Conservation (phyloP, 768 basidiomycete species). For the Russula earlei region DNA sequence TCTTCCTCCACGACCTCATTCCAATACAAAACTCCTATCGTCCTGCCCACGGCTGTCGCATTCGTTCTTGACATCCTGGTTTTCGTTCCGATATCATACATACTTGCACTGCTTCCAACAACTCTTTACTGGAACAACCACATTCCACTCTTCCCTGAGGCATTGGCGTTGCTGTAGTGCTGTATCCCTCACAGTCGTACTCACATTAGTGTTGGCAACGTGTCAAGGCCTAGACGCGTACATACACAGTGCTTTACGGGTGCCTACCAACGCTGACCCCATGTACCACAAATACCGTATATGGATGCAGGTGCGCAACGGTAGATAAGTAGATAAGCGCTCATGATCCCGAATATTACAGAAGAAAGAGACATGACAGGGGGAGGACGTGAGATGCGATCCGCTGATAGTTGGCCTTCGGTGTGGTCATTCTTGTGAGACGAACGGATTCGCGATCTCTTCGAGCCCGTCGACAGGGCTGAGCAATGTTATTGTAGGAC, state of each 20-base stretch:
- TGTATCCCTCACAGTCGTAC: neutral
- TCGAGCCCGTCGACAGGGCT: constrained; percentile 94
- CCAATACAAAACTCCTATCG: too few species aligned
- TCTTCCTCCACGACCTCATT: constrained; percentile 2
- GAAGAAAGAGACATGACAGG: neutral
- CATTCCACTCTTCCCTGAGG: neutral
- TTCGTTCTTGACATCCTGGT: constrained; percentile 3
- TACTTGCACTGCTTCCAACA: neutral
- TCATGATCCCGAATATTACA: constrained; percentile 4
- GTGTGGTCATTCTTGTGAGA: constrained; percentile 46
- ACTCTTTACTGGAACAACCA: neutral
- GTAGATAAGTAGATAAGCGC: constrained; percentile 7
- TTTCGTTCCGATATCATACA: constrained; percentile 8
- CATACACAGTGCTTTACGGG: neutral
- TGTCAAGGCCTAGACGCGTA: neutral
- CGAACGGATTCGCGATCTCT: constrained; percentile 87
- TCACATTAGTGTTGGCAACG: neutral
- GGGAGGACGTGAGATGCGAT: neutral
- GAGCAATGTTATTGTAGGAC: constrained; percentile 88
- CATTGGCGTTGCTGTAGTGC: neutral
- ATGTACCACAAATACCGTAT: neutral
- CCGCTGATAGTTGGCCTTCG: too few species aligned
- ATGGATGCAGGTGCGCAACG: neutral
- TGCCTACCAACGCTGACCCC: neutral
- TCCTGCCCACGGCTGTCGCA: neutral